Base-by-base conservation (phyloP, 768 basidiomycete species). In the Amanita pseudoporphyria region DNA sequence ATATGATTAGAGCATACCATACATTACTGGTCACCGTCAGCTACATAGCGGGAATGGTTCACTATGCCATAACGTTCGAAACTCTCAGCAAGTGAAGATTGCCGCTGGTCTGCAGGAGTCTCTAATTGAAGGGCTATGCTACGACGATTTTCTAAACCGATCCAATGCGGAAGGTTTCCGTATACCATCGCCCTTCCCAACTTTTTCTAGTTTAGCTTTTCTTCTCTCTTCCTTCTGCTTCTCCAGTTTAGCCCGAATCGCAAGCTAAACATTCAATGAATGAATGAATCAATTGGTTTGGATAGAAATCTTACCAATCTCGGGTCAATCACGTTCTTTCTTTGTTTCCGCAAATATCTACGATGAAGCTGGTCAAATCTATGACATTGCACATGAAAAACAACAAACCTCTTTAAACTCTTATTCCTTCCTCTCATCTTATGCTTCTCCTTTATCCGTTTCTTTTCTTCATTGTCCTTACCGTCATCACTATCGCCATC, bases 271-370 rank as follows among this genome's bases (percentile, higher is more conserved):
- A 43, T 30, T 9, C 14, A 46, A n/a, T 28, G 6, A 16, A 37
- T 46, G 5, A 42, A 16, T 24, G 5, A 47, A 37, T 24, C 24
- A 38, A 5, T 21, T 24, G 16, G n/a, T 14, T 18, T 16, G 33
- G 19, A 18, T 35, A 13, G 7, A 24, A 40, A 12, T 69, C 77
- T 48, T 53, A 85, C 86, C 19, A 77, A 73, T 19, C 76, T 73
- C 19, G 90, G 89, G 62, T 97, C 93, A 54, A 97, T 79, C 42
- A 97, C 88, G 59, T 97, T 96, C 72, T 94, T 92, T 62, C 90
- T 80, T 65, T 95, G 87, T 71, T 93, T 96, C 58, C 88, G 76
- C 54, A 96, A 64, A 63, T 81, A 87, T 40, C 49, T 50, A 33
- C 18, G 32, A 10, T 26, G 13, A 50, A 14, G 14, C 5, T 32